These are phyloP conservation scores for Colletotrichum agaves DNA, from an alignment of 2,329 filamentous ascomycete genomes.

Conservation along the genomic window DNA sequence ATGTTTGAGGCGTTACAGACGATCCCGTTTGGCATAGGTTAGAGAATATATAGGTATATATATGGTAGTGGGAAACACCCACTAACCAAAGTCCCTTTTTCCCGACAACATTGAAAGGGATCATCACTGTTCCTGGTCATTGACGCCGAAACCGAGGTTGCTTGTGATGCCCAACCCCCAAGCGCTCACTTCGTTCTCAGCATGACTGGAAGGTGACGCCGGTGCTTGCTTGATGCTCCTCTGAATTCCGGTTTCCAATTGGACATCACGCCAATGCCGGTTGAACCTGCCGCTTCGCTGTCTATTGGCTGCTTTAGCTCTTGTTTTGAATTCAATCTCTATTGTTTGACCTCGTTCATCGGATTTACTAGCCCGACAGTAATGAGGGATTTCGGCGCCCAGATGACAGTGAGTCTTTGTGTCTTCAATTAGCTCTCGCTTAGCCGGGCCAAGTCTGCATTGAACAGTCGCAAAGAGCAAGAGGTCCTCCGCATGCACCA, in stretches of 20 bases:
- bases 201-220: neutral
- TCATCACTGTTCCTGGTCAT: neutral
- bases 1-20: neutral
- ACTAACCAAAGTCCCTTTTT: no score
- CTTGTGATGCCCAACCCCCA: slow-evolving; percentile 11
- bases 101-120: no score
- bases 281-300: neutral
- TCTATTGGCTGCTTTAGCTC: neutral
- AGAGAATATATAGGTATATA: no score
- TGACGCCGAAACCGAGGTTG: slow-evolving; percentile 16
- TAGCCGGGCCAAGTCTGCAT: no score
- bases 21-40: slow-evolving; percentile 3
- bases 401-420: no score
- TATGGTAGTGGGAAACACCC: no score
- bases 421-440: no score
- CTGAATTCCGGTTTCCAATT: neutral
- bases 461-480: no score
- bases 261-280: neutral
- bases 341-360: no score
- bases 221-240: neutral
- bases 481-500: no score
- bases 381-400: no score
- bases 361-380: no score
- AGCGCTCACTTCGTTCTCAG: neutral
- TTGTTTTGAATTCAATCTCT: neutral